phyloP scores from a whole-genome alignment of 2,329 filamentous ascomycete genomes.

The Tympanopsis confertula region DNA sequence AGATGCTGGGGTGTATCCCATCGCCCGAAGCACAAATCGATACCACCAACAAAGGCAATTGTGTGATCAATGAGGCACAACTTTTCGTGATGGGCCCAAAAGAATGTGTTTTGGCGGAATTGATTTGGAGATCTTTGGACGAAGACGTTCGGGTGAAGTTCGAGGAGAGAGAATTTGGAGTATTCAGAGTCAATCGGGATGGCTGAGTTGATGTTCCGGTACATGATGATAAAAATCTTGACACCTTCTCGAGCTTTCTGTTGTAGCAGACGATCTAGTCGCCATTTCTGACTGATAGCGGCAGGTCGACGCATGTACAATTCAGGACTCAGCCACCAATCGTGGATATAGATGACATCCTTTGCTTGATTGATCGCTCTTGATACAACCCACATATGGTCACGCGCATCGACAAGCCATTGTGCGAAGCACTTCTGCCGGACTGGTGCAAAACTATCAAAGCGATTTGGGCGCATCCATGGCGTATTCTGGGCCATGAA shows the following conservation, averaged over 20 bases:
- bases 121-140: slow-evolving; percentile 95
- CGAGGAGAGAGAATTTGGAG: slow-evolving; percentile 89
- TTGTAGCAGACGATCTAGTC: slow-evolving; percentile 83
- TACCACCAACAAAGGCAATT: slow-evolving; percentile 86
- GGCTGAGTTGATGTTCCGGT: slow-evolving; percentile 92
- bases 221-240: slow-evolving; percentile 95
- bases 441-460: slow-evolving; percentile 87
- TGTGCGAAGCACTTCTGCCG: slow-evolving; percentile 79
- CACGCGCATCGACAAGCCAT: slow-evolving; percentile 90
- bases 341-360: slow-evolving; percentile 97
- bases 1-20: slow-evolving; percentile 95
- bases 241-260: slow-evolving; percentile 89
- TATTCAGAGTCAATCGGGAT: slow-evolving; percentile 97
- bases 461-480: slow-evolving; percentile 76
- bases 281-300: slow-evolving; percentile 95
- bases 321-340: slow-evolving; percentile 97
- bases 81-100: slow-evolving; percentile 98
- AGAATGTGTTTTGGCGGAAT: slow-evolving; percentile 97
- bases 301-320: slow-evolving; percentile 88
- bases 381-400: slow-evolving; percentile 99
- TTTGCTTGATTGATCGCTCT: slow-evolving; percentile 92
- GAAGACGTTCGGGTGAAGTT: slow-evolving; percentile 90
- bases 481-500: slow-evolving; percentile 74
- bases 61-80: slow-evolving; percentile 75
- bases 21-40: slow-evolving; percentile 91